Percentiles rank a stretch among this genome's conserved stretches.
These are phyloP conservation scores for Podaxis sp. DNA, from an alignment of 768 basidiomycete species.

Conservation along the genomic window DNA sequence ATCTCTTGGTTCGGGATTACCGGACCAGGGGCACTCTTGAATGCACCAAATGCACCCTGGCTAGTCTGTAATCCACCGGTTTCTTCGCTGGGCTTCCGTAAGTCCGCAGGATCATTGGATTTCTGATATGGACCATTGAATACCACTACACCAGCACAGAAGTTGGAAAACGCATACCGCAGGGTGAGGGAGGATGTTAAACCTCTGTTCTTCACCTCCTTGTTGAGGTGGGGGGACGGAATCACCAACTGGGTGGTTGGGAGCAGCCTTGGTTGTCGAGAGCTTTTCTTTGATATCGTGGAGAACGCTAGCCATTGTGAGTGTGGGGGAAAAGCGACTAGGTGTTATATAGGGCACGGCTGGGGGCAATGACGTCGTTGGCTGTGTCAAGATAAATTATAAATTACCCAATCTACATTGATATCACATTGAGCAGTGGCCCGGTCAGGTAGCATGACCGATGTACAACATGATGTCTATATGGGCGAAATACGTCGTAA, in stretches of 20 bases:
- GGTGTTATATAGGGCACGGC: neutral
- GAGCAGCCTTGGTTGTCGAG: neutral
- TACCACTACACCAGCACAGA: neutral
- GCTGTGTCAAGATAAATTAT: neutral
- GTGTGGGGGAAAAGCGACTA: neutral
- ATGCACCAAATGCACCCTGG: conserved; percentile 32
- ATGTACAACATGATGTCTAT: neutral
- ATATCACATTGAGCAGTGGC: neutral
- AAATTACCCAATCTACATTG: neutral
- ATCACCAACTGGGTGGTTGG: neutral
- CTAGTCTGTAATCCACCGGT: conserved; percentile 31
- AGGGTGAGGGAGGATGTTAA: conserved; percentile 57
- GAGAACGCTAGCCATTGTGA: conserved; percentile 21
- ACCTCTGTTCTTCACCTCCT: conserved; percentile 32
- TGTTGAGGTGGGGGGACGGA: conserved; percentile 12
- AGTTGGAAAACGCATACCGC: conserved; percentile 34
- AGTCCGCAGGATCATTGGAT: conserved; percentile 60
- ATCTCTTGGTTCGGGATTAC: conserved; percentile 42
- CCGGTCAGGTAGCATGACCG: neutral
- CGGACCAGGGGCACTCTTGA: conserved; percentile 45
- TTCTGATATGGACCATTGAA: conserved; percentile 31
- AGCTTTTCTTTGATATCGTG: conserved; percentile 23
- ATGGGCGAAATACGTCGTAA: neutral
- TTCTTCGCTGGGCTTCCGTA: conserved; percentile 32
- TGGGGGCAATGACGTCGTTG: conserved; percentile 2